Percentiles rank a stretch among this genome's conserved stretches.
These are phyloP conservation scores for Erysimum cheiri DNA, from an alignment of 441 rosid genomes.

Conservation along the genomic window DNA sequence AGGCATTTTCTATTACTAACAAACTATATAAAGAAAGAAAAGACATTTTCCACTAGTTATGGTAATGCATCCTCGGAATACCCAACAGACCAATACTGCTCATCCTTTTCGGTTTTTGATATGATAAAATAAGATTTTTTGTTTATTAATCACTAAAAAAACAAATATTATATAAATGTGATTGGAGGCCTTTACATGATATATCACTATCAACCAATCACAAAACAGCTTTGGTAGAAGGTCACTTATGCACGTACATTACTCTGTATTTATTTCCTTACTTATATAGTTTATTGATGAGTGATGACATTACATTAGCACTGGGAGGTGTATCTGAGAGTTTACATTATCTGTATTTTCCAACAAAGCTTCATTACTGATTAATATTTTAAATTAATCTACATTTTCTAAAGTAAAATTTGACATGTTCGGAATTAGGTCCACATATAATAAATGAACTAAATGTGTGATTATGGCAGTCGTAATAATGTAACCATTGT, in stretches of 20 bases:
- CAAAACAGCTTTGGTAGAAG: constrained; percentile 18
- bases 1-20: not conserved
- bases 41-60: constrained; percentile 33
- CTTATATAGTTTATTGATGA: constrained; percentile 4
- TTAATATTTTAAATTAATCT: not conserved
- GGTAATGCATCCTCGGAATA: constrained; percentile 34
- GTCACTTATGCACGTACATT: constrained; percentile 34
- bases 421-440: not conserved
- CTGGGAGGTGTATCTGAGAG: not conserved
- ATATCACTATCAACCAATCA: constrained; percentile 39
- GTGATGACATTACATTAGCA: constrained; percentile 4
- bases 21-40: not conserved
- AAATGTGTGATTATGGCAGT: not conserved
- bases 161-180: constrained; percentile 22
- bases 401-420: not conserved
- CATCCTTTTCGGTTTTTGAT: constrained; percentile 30
- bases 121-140: constrained; percentile 14
- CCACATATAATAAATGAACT: not conserved
- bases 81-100: constrained; percentile 32
- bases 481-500: not conserved
- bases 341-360: not conserved
- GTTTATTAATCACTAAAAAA: not conserved
- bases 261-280: constrained; percentile 2
- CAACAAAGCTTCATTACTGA: not conserved
- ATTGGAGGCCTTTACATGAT: constrained; percentile 37